phyloP scores from a whole-genome alignment of 495 filamentous ascomycete genomes.

The Hypomontagnella submonticulosa region DNA sequence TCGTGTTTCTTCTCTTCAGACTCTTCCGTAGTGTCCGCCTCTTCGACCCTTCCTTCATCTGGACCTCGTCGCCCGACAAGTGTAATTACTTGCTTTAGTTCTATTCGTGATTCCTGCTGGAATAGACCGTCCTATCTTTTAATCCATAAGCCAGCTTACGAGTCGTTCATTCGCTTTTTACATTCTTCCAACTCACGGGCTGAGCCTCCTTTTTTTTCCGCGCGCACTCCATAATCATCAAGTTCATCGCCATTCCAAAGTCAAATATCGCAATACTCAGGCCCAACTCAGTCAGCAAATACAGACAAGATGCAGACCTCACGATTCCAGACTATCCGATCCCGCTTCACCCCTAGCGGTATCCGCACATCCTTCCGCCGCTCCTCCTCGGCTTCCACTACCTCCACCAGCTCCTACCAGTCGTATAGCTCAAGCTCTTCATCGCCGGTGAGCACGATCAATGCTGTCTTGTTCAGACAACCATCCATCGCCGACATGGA shows the following conservation, averaged over 20 bases:
- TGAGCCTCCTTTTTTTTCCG: constrained; percentile 54
- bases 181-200: constrained; percentile 44
- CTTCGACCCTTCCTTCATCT: constrained; percentile 28
- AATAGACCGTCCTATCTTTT: constrained; percentile 57
- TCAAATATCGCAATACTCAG: constrained; percentile 3
- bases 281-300: neutral
- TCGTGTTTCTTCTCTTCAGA: constrained; percentile 41
- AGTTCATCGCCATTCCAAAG: constrained; percentile 4
- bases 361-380: constrained; percentile 63
- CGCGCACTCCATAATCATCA: constrained; percentile 16
- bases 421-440: constrained; percentile 54
- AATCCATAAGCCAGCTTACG: constrained; percentile 34
- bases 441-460: constrained; percentile 60
- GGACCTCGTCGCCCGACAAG: constrained; percentile 35
- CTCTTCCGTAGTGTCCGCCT: constrained; percentile 35
- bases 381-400: constrained; percentile 55
- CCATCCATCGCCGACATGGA: constrained; percentile 58
- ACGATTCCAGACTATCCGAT: constrained; percentile 62
- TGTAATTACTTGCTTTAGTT: constrained; percentile 33
- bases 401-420: constrained; percentile 52
- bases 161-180: constrained; percentile 46
- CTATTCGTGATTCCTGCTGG: constrained; percentile 42
- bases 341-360: constrained; percentile 57
- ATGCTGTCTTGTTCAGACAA: constrained; percentile 62
- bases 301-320: constrained; percentile 54